phyloP scores from a whole-genome alignment of 768 basidiomycete species.

The Calvatia gigantea region DNA sequence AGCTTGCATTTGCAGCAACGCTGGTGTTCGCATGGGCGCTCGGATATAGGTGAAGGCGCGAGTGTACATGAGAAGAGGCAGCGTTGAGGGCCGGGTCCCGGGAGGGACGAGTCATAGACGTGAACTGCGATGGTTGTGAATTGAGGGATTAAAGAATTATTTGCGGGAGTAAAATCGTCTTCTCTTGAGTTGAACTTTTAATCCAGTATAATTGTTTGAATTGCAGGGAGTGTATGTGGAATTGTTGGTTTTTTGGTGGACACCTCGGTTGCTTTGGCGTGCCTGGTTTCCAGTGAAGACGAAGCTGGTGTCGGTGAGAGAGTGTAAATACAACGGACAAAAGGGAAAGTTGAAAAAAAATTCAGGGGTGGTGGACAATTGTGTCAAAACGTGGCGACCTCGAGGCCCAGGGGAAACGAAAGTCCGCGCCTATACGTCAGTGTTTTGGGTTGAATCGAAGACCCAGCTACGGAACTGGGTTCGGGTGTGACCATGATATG shows the following conservation, averaged over 20 bases:
- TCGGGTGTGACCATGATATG: too few species aligned
- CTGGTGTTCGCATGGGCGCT: not conserved
- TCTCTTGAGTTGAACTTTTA: too few species aligned
- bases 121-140: too few species aligned
- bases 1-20: not conserved
- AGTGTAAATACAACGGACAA: not conserved
- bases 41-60: not conserved
- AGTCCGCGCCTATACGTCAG: not conserved
- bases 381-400: slow-evolving; percentile 2
- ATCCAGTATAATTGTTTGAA: too few species aligned
- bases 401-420: slow-evolving; percentile 5
- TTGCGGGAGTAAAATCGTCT: too few species aligned
- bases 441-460: not conserved
- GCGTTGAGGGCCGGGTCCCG: too few species aligned
- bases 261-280: not conserved
- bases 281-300: not conserved
- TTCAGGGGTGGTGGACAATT: slow-evolving; percentile 1
- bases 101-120: too few species aligned
- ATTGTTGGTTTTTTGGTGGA: too few species aligned
- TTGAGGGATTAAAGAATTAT: too few species aligned
- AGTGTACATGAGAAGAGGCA: too few species aligned
- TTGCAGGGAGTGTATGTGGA: too few species aligned
- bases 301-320: not conserved
- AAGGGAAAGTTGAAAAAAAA: slow-evolving; percentile 4
- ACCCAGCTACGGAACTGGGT: not conserved